Percentiles rank a stretch among this genome's conserved stretches.
Conservation (phyloP, 139 green algal species). For the Eudorina sp. region DNA sequence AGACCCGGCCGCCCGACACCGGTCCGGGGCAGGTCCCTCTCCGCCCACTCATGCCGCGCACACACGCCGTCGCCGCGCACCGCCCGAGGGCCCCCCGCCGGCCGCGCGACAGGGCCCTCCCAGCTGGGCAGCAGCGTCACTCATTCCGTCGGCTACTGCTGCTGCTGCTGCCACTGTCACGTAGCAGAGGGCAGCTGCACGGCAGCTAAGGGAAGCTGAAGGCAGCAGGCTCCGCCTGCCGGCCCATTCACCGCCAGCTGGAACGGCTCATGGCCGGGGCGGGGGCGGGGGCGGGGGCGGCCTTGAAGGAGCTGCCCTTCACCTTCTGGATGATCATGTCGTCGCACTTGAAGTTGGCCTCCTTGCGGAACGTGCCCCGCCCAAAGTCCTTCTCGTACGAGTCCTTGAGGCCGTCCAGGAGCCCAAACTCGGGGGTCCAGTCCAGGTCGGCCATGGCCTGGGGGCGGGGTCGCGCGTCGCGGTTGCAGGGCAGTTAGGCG, state of each 20-base stretch:
- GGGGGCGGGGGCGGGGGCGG: neutral
- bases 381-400: conserved; percentile 96
- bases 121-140: no score
- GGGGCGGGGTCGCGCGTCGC: neutral
- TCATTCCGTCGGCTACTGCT: no score
- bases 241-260: conserved; percentile 3
- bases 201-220: no score
- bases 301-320: neutral
- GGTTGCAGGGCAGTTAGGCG: neutral
- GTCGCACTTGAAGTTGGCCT: conserved; percentile 91
- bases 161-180: no score
- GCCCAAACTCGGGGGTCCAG: conserved; percentile 92
- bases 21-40: no score
- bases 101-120: no score
- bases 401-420: conserved; percentile 92
- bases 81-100: no score
- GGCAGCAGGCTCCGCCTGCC: no score
- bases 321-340: conserved; percentile 90
- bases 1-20: no score
- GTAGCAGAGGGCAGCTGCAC: no score
- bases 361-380: conserved; percentile 91
- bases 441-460: conserved; percentile 86
- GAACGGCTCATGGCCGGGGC: conserved; percentile 4
- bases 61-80: no score
- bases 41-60: no score